Conservation (phyloP, 139 green algal genomes). For the Ettlia oleoabundans region DNA sequence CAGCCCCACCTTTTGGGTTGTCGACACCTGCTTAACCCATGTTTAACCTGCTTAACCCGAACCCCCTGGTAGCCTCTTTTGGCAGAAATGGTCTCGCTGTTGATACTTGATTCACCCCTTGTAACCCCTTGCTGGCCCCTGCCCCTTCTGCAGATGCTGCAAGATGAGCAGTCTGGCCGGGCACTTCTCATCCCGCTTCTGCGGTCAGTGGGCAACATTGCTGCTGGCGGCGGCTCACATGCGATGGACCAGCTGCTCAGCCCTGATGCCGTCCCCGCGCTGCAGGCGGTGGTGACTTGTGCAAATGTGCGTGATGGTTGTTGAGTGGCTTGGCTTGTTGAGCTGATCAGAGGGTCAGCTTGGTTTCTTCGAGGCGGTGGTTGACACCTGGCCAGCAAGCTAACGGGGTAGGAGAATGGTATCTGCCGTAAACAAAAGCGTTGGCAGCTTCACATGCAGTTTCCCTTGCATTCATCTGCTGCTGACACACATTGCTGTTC, state of each 20-base stretch:
- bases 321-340: neutral
- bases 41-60: too few relatives aligned
- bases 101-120: too few relatives aligned
- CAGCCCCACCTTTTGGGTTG: too few relatives aligned
- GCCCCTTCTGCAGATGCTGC: neutral
- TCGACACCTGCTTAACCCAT: too few relatives aligned
- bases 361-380: too few relatives aligned
- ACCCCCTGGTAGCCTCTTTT: too few relatives aligned
- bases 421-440: too few relatives aligned
- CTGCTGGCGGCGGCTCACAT: slow-evolving; percentile 25
- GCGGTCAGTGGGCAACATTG: slow-evolving; percentile 54
- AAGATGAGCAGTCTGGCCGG: slow-evolving; percentile 8
- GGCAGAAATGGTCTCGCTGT: too few relatives aligned
- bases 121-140: neutral
- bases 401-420: too few relatives aligned
- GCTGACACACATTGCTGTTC: neutral
- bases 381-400: too few relatives aligned
- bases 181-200: slow-evolving; percentile 52
- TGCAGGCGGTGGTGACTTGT: slow-evolving; percentile 40
- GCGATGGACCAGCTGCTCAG: slow-evolving; percentile 33
- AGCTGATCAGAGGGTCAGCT: neutral
- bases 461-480: neutral
- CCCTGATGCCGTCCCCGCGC: neutral
- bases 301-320: neutral
- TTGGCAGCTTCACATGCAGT: too few relatives aligned